Evolutionary conservation across 1,139 yeast genomes (phyloP), one percentile per base, ranked within the genome.

Genomic region (Nakaseomyces delphensis): DNA sequence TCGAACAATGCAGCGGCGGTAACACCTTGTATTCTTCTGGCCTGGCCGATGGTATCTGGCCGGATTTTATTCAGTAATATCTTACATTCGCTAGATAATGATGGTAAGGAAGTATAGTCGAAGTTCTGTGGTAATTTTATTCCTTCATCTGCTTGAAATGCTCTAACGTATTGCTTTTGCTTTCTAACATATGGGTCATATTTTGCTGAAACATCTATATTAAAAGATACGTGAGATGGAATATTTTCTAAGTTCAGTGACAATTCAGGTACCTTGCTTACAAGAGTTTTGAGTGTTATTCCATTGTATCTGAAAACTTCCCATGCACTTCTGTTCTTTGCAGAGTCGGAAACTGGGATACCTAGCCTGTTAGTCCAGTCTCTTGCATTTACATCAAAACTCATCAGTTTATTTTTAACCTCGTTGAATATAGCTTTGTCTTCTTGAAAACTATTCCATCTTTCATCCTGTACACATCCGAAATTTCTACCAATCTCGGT

Each of bases 1-100:
- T 81, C 87, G 53, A 81, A 81, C 3, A 81, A 67, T 0, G 89
- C 82, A 1, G 87, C 85, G 0, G 97, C 96, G 0, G 97, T 91
- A 1, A 91, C 80, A 0, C 98, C 97, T 56, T 91, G 95, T 14
- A 89, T 83, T 52, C 97, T 71, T 56, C 95, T 73, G 0, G 97
- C 97, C 59, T 91, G 97, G 0, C 97, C 97, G 40, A 91, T 76
- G 0, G 96, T 91, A 44, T 76, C 76, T 0, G 98, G 98, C 49
- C 85, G 83, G 11, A 86, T 76, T 4, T 74, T 71, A 54, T 86
- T 84, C 45, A 91, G 69, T 18, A 84, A 65, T 28, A 70, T 69
- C 43, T 85, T 76, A 18, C 80, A 93, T 57, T 91, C 98, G 32
- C 75, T 71, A 0, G 95, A 84, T 15, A 91, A 54, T 0, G 74